Evolutionary conservation across 1,284 basidiomycete genomes (phyloP), one percentile per base, ranked within the genome.

Genomic region (Naganishia sp.): DNA sequence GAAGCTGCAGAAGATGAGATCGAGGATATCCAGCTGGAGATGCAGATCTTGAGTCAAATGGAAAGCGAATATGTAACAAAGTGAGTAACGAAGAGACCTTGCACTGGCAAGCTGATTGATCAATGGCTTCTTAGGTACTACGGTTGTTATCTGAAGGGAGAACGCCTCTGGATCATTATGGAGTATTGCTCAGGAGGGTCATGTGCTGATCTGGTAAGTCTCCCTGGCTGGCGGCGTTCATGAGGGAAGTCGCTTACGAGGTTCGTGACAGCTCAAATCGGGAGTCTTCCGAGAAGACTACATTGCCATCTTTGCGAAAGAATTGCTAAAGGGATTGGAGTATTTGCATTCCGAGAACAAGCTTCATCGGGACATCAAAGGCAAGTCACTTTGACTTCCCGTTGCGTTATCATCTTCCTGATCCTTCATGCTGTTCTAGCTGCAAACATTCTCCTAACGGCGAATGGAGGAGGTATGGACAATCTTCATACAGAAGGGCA

Each of bases 1-100:
- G 95, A 99, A 81, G 93, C 91, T 74, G 94, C 95, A 60, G 95
- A 98, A 79, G 96, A 99, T 76, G 96, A 99, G 83, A 97, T 99
- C 77, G 94, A 97, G 79, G 95, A 99, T 80, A 98, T 99, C 67
- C 95, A 99, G 75, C 93, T 96, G 78, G 96, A 99, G 80, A 99
- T 99, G 69, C 91, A 95, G 79, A 98, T 98, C 70, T 86, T 99
- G 23, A 94, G 92, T n/a, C 95, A 98, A 78, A 81, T 99, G 70
- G 95, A 98, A 80, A 96, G 93, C 54, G 88, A 90, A 45, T 89
- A 90, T 81, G 94, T 99, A 67, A 99, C 95, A 69, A 93, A 93
- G 90, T 92, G 74, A 41, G 66, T 73, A 68, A 28, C 10, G 3
- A 7, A 7, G 17, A 11, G 4, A 9, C 18, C 13, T 65, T 68